Evolutionary conservation across 2,329 filamentous ascomycete genomes (phyloP).

Genomic region (Aspergillus uvarum): DNA sequence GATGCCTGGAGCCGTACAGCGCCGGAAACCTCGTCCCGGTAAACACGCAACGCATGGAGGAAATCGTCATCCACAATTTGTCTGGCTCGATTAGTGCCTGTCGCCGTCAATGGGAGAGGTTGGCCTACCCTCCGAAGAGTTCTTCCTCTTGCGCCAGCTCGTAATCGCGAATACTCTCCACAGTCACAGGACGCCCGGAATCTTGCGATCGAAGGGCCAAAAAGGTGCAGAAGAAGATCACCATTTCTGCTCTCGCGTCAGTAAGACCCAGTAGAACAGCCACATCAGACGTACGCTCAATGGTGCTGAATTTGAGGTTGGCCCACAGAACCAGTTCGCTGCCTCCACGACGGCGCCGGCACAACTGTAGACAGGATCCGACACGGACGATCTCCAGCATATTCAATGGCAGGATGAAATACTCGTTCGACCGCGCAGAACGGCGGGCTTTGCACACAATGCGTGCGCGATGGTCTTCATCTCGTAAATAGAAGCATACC

Average conservation of each 20-base stretch:
- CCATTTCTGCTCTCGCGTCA: slow-evolving; percentile 45
- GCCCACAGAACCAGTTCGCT: slow-evolving; percentile 53
- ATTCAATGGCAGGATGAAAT: slow-evolving; percentile 54
- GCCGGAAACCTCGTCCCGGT: slow-evolving; percentile 51
- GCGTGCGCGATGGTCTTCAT: slow-evolving; percentile 52
- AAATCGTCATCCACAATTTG: slow-evolving; percentile 54
- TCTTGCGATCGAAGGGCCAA: slow-evolving; percentile 61
- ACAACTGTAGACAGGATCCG: slow-evolving; percentile 42
- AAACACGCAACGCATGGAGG: slow-evolving; percentile 56
- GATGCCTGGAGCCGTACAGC: slow-evolving; percentile 59
- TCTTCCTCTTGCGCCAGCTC: slow-evolving; percentile 51
- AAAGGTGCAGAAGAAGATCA: slow-evolving; percentile 58
- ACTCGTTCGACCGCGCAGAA: slow-evolving; percentile 39
- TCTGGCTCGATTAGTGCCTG: slow-evolving; percentile 32
- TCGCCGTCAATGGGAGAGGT: neutral
- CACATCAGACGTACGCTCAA: slow-evolving; percentile 48
- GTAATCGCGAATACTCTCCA: slow-evolving; percentile 47
- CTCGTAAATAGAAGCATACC: slow-evolving; percentile 53
- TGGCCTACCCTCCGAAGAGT: slow-evolving; percentile 51
- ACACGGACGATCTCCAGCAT: slow-evolving; percentile 41
- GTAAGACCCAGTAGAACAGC: neutral
- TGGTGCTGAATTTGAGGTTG: slow-evolving; percentile 53
- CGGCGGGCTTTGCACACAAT: slow-evolving; percentile 54
- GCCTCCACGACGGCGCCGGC: slow-evolving; percentile 35
- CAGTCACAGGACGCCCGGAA: slow-evolving; percentile 37